phyloP scores from a whole-genome alignment of 192 early-diverging fungal species.

The Ambispora gerdemannii region DNA sequence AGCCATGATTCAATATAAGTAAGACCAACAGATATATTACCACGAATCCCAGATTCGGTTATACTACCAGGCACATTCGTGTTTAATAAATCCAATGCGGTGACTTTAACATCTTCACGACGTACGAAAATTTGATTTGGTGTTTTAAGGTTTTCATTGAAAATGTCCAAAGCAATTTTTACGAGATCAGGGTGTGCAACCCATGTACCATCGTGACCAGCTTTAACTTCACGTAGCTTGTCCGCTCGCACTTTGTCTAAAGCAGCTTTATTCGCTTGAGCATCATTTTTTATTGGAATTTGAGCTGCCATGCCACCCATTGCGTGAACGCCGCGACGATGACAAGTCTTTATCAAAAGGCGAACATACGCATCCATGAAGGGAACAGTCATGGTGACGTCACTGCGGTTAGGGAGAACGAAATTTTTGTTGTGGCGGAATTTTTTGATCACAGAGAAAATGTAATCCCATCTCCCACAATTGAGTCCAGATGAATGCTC shows the following conservation, averaged over 20 bases:
- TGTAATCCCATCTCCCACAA: conserved; percentile 99
- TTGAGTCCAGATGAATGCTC: conserved; percentile 97
- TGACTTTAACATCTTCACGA: conserved; percentile 88
- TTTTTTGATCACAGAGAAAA: conserved; percentile 98
- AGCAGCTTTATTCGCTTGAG: conserved; percentile 83
- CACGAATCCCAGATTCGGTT: conserved; percentile 87
- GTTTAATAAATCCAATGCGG: conserved; percentile 79
- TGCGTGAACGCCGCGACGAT: conserved; percentile 96
- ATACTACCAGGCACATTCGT: conserved; percentile 69
- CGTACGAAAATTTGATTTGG: conserved; percentile 93
- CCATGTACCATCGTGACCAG: conserved; percentile 95
- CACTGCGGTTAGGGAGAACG: conserved; percentile 86
- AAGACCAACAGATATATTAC: conserved; percentile 89
- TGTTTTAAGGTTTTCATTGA: conserved; percentile 92
- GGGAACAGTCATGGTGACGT: conserved; percentile 90
- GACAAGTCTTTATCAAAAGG: conserved; percentile 96
- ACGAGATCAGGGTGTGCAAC: conserved; percentile 97
- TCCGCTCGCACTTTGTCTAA: conserved; percentile 93
- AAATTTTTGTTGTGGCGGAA: conserved; percentile 84
- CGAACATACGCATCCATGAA: conserved; percentile 99
- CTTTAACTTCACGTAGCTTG: conserved; percentile 93
- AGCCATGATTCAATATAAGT: conserved; percentile 97
- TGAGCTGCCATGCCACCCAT: conserved; percentile 99
- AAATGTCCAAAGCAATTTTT: conserved; percentile 83
- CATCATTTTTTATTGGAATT: conserved; percentile 96